phyloP scores from a whole-genome alignment of 2,329 filamentous ascomycete genomes.

The Neofusicoccum sp. region DNA sequence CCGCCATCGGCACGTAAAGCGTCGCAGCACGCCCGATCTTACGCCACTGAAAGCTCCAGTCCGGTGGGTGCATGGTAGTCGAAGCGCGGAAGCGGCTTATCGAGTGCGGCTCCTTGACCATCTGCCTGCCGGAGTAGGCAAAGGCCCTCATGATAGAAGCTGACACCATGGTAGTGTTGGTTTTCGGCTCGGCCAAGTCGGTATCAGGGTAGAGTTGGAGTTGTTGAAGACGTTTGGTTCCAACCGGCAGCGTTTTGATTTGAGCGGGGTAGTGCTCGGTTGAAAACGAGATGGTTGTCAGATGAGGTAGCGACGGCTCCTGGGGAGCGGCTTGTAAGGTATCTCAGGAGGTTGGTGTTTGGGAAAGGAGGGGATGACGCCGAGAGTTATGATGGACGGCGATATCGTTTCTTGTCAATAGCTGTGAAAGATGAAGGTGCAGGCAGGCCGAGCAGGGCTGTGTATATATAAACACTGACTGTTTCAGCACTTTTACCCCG shows the following conservation, averaged over 20 bases:
- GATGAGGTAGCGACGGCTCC: too few species aligned
- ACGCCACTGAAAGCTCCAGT: not conserved
- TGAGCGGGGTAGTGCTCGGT: too few species aligned
- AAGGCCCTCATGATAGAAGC: not conserved
- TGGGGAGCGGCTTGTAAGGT: too few species aligned
- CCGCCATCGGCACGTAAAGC: not conserved
- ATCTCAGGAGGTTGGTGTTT: too few species aligned
- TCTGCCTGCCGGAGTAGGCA: not conserved
- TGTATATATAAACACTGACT: not conserved
- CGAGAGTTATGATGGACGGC: not conserved
- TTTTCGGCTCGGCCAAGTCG: not conserved
- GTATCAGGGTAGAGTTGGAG: too few species aligned
- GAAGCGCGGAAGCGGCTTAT: not conserved
- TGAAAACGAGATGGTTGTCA: too few species aligned
- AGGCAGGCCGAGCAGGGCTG: too few species aligned
- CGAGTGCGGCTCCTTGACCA: not conserved
- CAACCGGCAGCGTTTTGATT: too few species aligned
- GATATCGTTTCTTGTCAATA: not conserved
- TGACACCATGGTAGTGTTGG: not conserved
- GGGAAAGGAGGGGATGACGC: too few species aligned
- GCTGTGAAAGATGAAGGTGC: not conserved
- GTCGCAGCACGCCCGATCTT: not conserved
- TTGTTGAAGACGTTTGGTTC: too few species aligned
- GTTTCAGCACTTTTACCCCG: not conserved
- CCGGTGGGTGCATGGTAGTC: not conserved